Conservation (phyloP, 768 basidiomycete species). For the Clathrus columnatus region DNA sequence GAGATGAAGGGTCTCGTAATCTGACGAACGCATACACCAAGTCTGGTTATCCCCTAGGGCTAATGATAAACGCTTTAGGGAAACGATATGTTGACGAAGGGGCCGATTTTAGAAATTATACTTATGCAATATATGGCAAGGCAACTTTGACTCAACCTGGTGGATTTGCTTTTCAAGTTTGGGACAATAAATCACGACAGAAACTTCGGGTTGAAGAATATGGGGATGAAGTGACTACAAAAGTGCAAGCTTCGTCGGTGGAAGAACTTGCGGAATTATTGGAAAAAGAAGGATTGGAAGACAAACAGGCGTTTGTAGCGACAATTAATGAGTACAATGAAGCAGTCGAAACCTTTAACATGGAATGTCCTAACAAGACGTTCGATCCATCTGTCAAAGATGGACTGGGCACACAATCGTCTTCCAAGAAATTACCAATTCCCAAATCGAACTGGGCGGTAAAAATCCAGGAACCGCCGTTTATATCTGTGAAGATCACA, state of each 20-base stretch:
- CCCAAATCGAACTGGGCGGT: conserved; percentile 68
- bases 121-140: conserved; percentile 60
- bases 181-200: conserved; percentile 38
- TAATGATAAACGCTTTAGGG: conserved; percentile 56
- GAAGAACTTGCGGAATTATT: conserved; percentile 45
- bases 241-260: conserved; percentile 37
- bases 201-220: conserved; percentile 58
- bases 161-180: conserved; percentile 57
- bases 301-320: conserved; percentile 31
- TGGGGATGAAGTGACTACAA: conserved; percentile 50
- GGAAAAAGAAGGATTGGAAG: conserved; percentile 34
- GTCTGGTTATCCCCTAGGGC: conserved; percentile 62
- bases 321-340: conserved; percentile 46
- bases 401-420: conserved; percentile 44
- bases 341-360: conserved; percentile 32
- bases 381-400: conserved; percentile 67
- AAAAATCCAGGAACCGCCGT: conserved; percentile 41
- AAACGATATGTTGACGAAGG: conserved; percentile 64
- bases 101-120: conserved; percentile 63
- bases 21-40: conserved; percentile 67
- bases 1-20: conserved; percentile 42
- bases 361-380: conserved; percentile 23
- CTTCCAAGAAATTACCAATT: conserved; percentile 24
- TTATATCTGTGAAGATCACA: conserved; percentile 57
- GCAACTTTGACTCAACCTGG: conserved; percentile 51